Conservation (phyloP, 2,329 filamentous ascomycete genomes). For the Fusarium neocosmosporiellum region DNA sequence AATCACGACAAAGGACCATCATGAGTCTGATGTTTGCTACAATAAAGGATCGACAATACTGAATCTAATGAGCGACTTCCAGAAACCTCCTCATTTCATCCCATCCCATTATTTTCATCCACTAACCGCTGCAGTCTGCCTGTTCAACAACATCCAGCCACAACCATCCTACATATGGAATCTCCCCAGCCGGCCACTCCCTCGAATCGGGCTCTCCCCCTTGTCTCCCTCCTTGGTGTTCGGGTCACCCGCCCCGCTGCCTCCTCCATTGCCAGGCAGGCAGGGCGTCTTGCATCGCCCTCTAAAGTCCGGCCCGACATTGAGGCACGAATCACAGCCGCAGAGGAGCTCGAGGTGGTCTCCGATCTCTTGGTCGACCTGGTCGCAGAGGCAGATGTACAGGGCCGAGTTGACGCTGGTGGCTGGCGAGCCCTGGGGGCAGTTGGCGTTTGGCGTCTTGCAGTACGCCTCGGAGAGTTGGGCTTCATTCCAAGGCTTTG, state of each 20-base stretch:
- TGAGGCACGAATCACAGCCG: conserved; percentile 54
- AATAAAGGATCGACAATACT: background rate
- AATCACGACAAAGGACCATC: background rate
- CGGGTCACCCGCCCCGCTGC: background rate
- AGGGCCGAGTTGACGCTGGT: conserved; percentile 48
- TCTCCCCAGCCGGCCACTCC: conserved; percentile 1
- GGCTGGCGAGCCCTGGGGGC: conserved; percentile 44
- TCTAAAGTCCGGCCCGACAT: conserved; percentile 53
- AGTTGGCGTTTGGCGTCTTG: conserved; percentile 50
- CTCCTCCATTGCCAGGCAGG: conserved; percentile 29
- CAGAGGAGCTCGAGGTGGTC: conserved; percentile 52
- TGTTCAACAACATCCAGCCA: background rate
- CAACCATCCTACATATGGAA: conserved; percentile 27
- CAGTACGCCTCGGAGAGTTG: conserved; percentile 52
- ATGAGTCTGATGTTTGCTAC: background rate
- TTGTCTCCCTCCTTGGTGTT: background rate
- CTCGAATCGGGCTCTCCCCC: conserved; percentile 10
- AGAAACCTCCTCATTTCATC: background rate
- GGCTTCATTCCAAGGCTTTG: conserved; percentile 48
- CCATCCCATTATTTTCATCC: background rate
- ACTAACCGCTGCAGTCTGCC: background rate
- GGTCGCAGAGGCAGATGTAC: conserved; percentile 54
- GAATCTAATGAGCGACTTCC: conserved; percentile 1
- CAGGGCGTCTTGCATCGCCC: conserved; percentile 54
- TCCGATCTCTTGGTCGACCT: conserved; percentile 47